Conservation (phyloP, 805 yeast species). For the Metschnikowia drakensbergensis region DNA sequence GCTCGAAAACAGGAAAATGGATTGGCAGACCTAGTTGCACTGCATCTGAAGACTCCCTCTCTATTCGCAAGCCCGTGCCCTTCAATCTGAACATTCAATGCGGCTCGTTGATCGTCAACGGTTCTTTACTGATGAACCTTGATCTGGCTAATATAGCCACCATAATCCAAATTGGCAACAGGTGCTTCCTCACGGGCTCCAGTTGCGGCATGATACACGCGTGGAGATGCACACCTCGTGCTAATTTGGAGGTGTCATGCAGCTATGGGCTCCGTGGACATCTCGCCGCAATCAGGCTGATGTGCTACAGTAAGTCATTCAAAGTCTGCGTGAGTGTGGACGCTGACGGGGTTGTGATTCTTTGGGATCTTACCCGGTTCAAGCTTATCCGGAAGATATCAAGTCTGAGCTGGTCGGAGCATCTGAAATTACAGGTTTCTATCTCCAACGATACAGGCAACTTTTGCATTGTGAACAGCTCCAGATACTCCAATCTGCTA, state of each 20-base stretch:
- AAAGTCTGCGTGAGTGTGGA: constrained; percentile 56
- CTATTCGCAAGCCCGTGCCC: constrained; percentile 30
- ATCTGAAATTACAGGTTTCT: constrained; percentile 30
- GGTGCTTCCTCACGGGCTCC: constrained; percentile 47
- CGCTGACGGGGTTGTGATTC: constrained; percentile 46
- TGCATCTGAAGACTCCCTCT: constrained; percentile 33
- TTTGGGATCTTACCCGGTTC: constrained; percentile 63
- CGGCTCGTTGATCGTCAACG: constrained; percentile 41
- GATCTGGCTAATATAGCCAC: constrained; percentile 37
- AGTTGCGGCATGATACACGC: constrained; percentile 58
- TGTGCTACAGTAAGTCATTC: constrained; percentile 50
- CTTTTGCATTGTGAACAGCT: constrained; percentile 37
- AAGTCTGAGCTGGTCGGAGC: constrained; percentile 16
- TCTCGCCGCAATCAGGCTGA: constrained; percentile 38
- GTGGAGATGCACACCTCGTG: constrained; percentile 45
- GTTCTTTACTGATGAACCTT: constrained; percentile 40
- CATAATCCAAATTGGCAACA: constrained; percentile 40
- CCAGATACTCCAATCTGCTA: constrained; percentile 21
- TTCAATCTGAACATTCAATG: constrained; percentile 17
- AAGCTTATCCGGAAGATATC: constrained; percentile 44
- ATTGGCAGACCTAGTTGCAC: constrained; percentile 45
- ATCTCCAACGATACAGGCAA: constrained; percentile 56
- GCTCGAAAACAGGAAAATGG: constrained; percentile 45
- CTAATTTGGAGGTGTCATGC: constrained; percentile 31
- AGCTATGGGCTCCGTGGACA: constrained; percentile 58